Percentiles rank a stretch among this genome's conserved stretches.
Evolutionary conservation across 2,329 filamentous ascomycete species (phyloP).

Genomic region (Xylaria sp.): DNA sequence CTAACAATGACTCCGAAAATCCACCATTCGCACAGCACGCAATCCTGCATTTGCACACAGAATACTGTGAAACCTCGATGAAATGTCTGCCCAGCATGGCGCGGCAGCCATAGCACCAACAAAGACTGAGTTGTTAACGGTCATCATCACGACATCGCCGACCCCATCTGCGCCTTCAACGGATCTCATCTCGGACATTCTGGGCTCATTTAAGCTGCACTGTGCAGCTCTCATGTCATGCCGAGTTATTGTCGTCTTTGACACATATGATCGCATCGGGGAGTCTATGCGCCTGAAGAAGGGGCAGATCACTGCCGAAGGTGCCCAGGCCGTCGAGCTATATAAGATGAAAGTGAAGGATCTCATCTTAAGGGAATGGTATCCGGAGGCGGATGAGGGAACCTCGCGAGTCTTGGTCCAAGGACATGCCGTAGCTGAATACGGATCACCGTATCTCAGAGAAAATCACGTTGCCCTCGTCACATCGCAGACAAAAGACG

Average conservation of each 20-base stretch:
- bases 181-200: conserved; percentile 60
- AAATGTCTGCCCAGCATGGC: conserved; percentile 33
- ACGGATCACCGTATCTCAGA: conserved; percentile 54
- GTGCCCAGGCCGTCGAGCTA: conserved; percentile 54
- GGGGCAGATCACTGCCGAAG: conserved; percentile 61
- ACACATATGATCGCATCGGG: conserved; percentile 62
- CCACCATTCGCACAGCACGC: not conserved
- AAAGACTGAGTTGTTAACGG: conserved; percentile 49
- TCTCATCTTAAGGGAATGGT: conserved; percentile 53
- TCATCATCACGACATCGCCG: conserved; percentile 66
- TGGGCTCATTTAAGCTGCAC: conserved; percentile 58
- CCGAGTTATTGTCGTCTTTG: conserved; percentile 62
- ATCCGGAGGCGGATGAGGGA: not conserved
- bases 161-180: conserved; percentile 65
- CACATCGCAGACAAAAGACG: conserved; percentile 51
- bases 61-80: conserved; percentile 9
- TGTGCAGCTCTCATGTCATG: conserved; percentile 57
- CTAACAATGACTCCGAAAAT: conserved; percentile 18
- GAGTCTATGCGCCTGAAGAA: conserved; percentile 61
- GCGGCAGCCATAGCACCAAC: not conserved
- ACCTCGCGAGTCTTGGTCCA: conserved; percentile 28
- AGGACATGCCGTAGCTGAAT: conserved; percentile 57
- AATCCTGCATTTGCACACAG: not conserved
- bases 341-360: conserved; percentile 62
- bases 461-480: conserved; percentile 54